These are phyloP conservation scores for Scutellaria baicalensis DNA, from an alignment of 257 asterid genomes.

Conservation along the genomic window DNA sequence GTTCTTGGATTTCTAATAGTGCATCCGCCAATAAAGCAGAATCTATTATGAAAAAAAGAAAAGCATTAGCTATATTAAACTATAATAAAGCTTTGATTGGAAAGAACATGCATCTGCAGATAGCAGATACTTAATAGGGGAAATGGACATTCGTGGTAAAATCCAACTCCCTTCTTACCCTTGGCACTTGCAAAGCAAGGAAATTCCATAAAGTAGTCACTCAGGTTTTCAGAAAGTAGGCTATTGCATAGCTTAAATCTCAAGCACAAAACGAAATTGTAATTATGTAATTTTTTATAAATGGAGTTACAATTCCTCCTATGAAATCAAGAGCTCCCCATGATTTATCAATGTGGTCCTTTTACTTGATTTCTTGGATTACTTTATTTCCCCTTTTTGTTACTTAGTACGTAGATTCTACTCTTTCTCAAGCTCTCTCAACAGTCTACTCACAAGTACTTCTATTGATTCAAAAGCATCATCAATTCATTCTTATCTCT, in stretches of 20 bases:
- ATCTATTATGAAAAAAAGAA: conserved; percentile 36
- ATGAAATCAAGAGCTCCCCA: neutral
- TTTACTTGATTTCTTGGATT: conserved; percentile 1
- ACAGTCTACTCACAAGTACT: neutral
- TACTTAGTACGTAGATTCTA: neutral
- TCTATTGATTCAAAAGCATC: neutral
- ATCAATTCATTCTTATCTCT: neutral
- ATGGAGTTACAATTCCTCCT: neutral
- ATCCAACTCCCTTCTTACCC: neutral
- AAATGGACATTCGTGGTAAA: neutral
- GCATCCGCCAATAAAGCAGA: conserved; percentile 79
- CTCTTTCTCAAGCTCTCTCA: neutral
- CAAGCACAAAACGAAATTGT: neutral
- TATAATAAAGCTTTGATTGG: neutral
- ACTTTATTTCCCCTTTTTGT: neutral
- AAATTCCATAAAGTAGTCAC: neutral
- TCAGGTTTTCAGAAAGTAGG: neutral
- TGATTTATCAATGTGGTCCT: neutral
- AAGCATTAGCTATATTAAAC: conserved; percentile 11
- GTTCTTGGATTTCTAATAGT: conserved; percentile 80
- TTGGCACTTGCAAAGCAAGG: neutral
- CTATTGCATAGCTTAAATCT: neutral
- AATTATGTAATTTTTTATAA: neutral
- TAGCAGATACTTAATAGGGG: neutral
- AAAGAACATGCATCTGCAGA: neutral